Conservation (phyloP, 176 grass and related monocot genomes). For the Puya raimondii region DNA sequence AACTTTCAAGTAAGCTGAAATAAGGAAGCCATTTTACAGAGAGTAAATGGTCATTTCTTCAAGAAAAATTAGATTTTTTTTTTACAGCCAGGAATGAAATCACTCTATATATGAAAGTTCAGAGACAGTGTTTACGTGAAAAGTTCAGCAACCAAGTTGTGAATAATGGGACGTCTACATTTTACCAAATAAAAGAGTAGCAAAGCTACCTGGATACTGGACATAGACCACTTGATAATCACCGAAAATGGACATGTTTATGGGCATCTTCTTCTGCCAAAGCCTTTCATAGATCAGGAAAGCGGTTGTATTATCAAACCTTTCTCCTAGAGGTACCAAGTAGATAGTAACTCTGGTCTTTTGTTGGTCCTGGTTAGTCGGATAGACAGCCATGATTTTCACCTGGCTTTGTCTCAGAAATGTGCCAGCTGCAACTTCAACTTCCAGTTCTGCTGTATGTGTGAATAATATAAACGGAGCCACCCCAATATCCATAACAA, state of each 20-base stretch:
- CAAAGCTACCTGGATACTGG: conserved; percentile 53
- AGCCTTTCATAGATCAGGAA: conserved; percentile 65
- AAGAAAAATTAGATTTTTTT: no score
- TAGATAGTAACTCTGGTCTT: conserved; percentile 63
- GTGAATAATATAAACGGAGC: conserved; percentile 64
- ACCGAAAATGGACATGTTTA: conserved; percentile 60
- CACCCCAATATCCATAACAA: conserved; percentile 52
- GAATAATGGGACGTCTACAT: no score
- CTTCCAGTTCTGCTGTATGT: conserved; percentile 60
- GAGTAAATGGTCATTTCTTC: no score
- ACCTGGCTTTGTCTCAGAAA: conserved; percentile 78
- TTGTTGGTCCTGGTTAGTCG: conserved; percentile 46
- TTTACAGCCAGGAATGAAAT: no score
- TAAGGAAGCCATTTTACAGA: no score
- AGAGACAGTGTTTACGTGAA: no score
- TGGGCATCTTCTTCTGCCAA: conserved; percentile 53
- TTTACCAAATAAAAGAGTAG: not conserved
- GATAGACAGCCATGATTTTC: conserved; percentile 66
- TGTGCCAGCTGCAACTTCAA: conserved; percentile 54
- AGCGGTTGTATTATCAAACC: conserved; percentile 67
- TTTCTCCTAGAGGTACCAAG: conserved; percentile 69
- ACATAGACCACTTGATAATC: conserved; percentile 56
- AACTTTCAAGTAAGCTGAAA: no score
- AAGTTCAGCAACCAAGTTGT: no score
- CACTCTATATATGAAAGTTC: no score